Conservation (phyloP, 495 filamentous ascomycete species). For the Aspergillus affinis region DNA sequence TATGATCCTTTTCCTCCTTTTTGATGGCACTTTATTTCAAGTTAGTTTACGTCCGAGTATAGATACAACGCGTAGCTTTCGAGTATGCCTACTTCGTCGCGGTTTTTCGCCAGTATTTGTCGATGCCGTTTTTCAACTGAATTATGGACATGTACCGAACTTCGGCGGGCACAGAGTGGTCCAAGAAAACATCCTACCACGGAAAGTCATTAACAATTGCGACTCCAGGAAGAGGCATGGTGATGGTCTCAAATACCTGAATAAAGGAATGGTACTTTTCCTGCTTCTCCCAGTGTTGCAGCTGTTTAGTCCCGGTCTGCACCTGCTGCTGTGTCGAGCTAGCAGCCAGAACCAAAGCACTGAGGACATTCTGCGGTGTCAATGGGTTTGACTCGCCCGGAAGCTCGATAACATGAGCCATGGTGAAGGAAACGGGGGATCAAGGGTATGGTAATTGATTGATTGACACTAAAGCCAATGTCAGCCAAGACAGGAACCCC, state of each 20-base stretch:
- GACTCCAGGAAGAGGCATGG: slow-evolving; percentile 8
- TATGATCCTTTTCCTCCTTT: slow-evolving; percentile 69
- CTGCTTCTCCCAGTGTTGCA: slow-evolving; percentile 81
- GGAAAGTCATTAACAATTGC: background rate
- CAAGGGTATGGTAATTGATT: slow-evolving; percentile 7
- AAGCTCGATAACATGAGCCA: slow-evolving; percentile 52
- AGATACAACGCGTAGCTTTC: background rate
- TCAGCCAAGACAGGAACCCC: slow-evolving; percentile 7
- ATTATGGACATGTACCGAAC: slow-evolving; percentile 88
- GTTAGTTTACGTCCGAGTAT: slow-evolving; percentile 17
- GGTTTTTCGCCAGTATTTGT: slow-evolving; percentile 85
- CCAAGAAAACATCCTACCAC: slow-evolving; percentile 69
- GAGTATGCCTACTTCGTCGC: slow-evolving; percentile 53
- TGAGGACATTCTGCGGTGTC: slow-evolving; percentile 65
- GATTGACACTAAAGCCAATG: slow-evolving; percentile 9
- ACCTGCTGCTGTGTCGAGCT: slow-evolving; percentile 74
- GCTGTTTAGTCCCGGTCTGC: slow-evolving; percentile 76
- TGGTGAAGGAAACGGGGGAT: slow-evolving; percentile 22
- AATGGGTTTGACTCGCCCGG: slow-evolving; percentile 63
- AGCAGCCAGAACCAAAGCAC: slow-evolving; percentile 66
- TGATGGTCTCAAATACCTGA: slow-evolving; percentile 51
- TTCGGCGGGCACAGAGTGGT: slow-evolving; percentile 69
- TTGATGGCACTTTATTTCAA: slow-evolving; percentile 58
- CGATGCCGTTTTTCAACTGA: slow-evolving; percentile 92
- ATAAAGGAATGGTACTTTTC: slow-evolving; percentile 73